Evolutionary conservation across 371 early-diverging fungal genomes (phyloP), one percentile per base, ranked within the genome.

Genomic region (Coemansia sp.): DNA sequence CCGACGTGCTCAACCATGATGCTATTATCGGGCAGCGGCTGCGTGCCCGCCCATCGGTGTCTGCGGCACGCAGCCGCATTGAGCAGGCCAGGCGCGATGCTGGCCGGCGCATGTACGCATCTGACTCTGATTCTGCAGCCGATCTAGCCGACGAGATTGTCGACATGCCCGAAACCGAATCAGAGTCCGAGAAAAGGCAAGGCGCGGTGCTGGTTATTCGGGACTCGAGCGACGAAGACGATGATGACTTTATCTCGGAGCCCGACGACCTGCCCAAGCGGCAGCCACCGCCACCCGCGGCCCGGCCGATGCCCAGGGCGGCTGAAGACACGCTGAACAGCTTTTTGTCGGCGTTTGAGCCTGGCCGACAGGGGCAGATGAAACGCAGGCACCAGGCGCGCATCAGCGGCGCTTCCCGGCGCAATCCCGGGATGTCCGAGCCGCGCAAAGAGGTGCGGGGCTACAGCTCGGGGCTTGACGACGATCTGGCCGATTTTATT

Each of bases 401-500:
- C 14, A 40, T 38, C 3, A 16, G n/a, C 3, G 12, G 24, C 39
- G 39, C 12, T 8, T 14, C 52, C 38, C 11, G 18, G 12, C 9
- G 16, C 11, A 9, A 4, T 2, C 29, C 9, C 11, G 54, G n/a
- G 37, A 3, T 14, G 5, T 5, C 38, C 36, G 37, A n/a, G 16
- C 34, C 58, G 16, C 10, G 18, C 18, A 52, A n/a, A 12, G 4
- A 8, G 6, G 55, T 43, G 40, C 58, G 49, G 42, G 62, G 66
- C 1, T 70, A 66, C 32, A 58, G 59, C 32, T 32, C 62, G 24
- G 66, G 55, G 3, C 46, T 70, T 11, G 75, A 70, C 49, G 63
- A 66, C 10, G 75, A 70, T 10, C 33, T 75, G 40, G 66, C 58
- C 3, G 74, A 72, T 9, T 69, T 69, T 54, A 69, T 70, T 43